phyloP scores from a whole-genome alignment of 2,329 filamentous ascomycete species.

The Diaporthe caulivora region DNA sequence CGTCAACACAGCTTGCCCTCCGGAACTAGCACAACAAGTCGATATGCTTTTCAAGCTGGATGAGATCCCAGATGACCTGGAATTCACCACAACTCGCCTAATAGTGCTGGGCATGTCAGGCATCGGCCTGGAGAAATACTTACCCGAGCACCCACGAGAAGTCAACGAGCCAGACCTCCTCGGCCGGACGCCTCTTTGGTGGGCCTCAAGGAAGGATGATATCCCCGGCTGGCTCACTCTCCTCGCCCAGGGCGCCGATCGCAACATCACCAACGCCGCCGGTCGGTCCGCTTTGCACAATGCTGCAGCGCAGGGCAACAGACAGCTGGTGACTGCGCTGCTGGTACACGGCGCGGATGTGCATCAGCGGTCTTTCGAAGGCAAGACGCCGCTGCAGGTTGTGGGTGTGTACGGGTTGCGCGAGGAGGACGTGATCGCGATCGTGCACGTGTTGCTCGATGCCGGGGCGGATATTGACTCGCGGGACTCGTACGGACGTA shows the following conservation, averaged over 20 bases:
- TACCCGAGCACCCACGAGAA: background rate
- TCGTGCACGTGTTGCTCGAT: background rate
- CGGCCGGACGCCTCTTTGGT: background rate
- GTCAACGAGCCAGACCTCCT: background rate
- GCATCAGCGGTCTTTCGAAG: background rate
- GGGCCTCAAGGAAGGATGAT: background rate
- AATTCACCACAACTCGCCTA: background rate
- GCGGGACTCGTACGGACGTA: background rate
- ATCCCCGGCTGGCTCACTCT: background rate
- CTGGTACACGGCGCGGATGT: background rate
- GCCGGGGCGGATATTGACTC: background rate
- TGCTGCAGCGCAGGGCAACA: background rate
- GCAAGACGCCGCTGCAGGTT: slow-evolving; percentile 9
- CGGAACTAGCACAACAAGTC: background rate
- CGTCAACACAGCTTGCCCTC: background rate
- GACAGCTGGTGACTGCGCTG: background rate
- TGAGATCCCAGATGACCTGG: background rate
- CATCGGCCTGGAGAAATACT: background rate
- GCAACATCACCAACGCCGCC: background rate
- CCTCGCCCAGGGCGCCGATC: background rate
- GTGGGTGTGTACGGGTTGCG: background rate
- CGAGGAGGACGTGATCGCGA: background rate
- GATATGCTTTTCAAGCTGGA: background rate
- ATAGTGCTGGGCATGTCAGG: background rate
- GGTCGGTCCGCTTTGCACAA: background rate